Evolutionary conservation across 805 yeast genomes (phyloP).

Genomic region (Starmerella stigmatis): DNA sequence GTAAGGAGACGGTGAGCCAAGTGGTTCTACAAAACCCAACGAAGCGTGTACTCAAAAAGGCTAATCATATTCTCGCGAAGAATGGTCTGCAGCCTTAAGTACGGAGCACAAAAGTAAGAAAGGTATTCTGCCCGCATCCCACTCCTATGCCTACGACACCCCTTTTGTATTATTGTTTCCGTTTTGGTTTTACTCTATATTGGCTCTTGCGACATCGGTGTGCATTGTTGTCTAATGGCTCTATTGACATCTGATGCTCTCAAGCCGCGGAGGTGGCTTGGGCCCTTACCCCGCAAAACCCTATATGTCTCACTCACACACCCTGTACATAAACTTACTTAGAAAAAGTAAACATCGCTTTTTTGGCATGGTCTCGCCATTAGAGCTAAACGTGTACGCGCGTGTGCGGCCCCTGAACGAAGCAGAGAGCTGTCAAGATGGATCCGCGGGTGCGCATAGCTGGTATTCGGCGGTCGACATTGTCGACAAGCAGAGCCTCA

Average conservation of each 20-base stretch:
- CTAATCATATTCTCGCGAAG: background rate
- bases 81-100: background rate
- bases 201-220: no score
- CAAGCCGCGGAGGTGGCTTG: no score
- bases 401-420: constrained; percentile 13
- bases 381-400: constrained; percentile 6
- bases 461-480: constrained; percentile 37
- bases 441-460: constrained; percentile 1
- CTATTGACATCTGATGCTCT: no score
- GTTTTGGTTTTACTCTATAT: no score
- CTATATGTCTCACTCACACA: no score
- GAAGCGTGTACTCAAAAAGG: constrained; percentile 2
- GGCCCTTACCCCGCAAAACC: background rate
- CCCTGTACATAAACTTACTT: constrained; percentile 5
- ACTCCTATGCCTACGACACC: no score
- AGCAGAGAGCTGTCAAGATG: constrained; percentile 1
- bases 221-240: no score
- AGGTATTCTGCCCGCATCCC: no score
- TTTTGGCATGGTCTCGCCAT: constrained; percentile 1
- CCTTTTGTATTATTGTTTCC: no score
- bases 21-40: constrained; percentile 10
- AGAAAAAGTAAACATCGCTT: constrained; percentile 2
- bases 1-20: constrained; percentile 1
- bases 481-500: constrained; percentile 74
- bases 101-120: no score